Evolutionary conservation across 1,284 basidiomycete genomes (phyloP).

Genomic region (Clitocybe nebularis): DNA sequence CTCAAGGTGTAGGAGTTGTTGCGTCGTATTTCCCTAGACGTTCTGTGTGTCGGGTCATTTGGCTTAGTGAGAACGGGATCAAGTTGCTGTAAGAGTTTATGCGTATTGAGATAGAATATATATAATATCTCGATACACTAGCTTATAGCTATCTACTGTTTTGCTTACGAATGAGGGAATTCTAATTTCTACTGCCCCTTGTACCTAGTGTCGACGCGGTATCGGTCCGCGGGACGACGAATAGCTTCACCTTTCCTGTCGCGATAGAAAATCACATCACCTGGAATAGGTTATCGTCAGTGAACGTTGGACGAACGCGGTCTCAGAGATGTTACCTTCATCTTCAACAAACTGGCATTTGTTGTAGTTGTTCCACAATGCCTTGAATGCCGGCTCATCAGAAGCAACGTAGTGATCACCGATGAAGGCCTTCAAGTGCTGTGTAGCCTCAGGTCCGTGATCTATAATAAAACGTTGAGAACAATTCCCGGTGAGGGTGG

Average conservation of each 20-base stretch:
- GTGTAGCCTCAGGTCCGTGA: slow-evolving; percentile 48
- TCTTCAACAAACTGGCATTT: slow-evolving; percentile 68
- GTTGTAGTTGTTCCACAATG: slow-evolving; percentile 57
- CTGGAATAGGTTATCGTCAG: slow-evolving; percentile 18
- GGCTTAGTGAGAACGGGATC: too few species aligned
- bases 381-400: slow-evolving; percentile 44
- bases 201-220: slow-evolving; percentile 16
- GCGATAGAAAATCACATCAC: slow-evolving; percentile 60
- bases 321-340: slow-evolving; percentile 23
- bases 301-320: background rate
- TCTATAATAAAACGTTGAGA: slow-evolving; percentile 23
- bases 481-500: background rate
- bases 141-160: too few species aligned
- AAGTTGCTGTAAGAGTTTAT: too few species aligned
- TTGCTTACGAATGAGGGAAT: too few species aligned
- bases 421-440: slow-evolving; percentile 47
- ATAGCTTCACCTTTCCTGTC: slow-evolving; percentile 45
- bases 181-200: slow-evolving; percentile 9
- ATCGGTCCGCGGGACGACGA: slow-evolving; percentile 26
- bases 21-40: too few species aligned
- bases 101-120: too few species aligned
- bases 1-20: too few species aligned
- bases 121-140: too few species aligned
- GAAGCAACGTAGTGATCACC: slow-evolving; percentile 49
- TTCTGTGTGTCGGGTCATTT: too few species aligned